These are phyloP conservation scores for Diutina scorzettiae DNA, from an alignment of 1,139 yeast genomes.

Conservation along the genomic window DNA sequence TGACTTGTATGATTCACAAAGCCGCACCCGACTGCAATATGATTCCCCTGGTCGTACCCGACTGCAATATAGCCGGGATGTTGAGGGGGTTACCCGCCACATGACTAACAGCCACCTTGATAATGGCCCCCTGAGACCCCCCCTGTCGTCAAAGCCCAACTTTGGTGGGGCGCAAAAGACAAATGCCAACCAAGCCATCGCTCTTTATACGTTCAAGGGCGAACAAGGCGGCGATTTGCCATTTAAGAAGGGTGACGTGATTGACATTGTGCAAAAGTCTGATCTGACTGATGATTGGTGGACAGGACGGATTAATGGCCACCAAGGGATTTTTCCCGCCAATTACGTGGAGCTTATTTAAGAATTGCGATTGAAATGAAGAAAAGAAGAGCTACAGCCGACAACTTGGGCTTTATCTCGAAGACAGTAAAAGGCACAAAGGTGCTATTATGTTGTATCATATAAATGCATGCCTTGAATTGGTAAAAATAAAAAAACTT, in stretches of 20 bases:
- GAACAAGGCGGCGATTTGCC: constrained; percentile 87
- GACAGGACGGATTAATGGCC: constrained; percentile 83
- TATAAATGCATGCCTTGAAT: no score
- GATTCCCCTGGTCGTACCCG: constrained; percentile 30
- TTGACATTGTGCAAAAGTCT: constrained; percentile 73
- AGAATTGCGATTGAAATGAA: no score
- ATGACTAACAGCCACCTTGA: constrained; percentile 21
- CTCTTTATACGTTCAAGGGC: constrained; percentile 78
- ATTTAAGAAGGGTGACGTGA: constrained; percentile 91
- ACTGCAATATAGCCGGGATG: constrained; percentile 17
- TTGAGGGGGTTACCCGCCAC: constrained; percentile 23
- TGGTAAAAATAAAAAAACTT: no score
- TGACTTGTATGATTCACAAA: constrained; percentile 50
- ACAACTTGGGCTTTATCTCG: no score
- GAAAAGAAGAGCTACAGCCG: no score
- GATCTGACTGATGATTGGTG: constrained; percentile 96
- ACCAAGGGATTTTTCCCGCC: constrained; percentile 92
- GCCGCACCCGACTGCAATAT: constrained; percentile 28
- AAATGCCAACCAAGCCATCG: constrained; percentile 71
- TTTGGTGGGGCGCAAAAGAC: constrained; percentile 29
- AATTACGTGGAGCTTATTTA: constrained; percentile 81
- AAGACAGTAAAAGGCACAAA: no score
- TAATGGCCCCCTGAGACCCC: constrained; percentile 23
- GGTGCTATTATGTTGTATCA: no score
- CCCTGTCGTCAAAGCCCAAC: constrained; percentile 40